These are phyloP conservation scores for Sporothrix globosa DNA, from an alignment of 2,329 filamentous ascomycete species.

Conservation along the genomic window DNA sequence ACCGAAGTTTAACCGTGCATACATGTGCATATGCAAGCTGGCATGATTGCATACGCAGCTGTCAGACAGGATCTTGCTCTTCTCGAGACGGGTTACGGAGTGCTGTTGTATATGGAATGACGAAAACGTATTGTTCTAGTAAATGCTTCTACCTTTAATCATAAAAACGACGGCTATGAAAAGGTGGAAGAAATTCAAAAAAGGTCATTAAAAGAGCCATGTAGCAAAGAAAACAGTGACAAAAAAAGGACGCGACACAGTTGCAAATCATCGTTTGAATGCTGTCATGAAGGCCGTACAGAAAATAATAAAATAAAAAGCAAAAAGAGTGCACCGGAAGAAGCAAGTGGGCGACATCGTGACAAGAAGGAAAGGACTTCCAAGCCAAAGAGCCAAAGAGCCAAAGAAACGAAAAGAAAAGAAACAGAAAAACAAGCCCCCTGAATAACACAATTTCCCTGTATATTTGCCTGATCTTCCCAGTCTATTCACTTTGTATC, in stretches of 20 bases:
- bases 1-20: neutral
- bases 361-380: neutral
- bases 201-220: neutral
- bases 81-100: too few relatives aligned
- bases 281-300: slow-evolving; percentile 14
- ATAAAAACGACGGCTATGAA: neutral
- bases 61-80: too few relatives aligned
- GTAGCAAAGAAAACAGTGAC: neutral
- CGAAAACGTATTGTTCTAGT: slow-evolving; percentile 1
- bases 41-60: neutral
- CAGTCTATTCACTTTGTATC: neutral
- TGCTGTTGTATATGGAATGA: too few relatives aligned
- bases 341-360: neutral
- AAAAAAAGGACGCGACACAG: too few relatives aligned
- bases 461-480: neutral
- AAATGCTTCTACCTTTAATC: neutral
- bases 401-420: too few relatives aligned
- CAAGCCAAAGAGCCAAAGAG: neutral
- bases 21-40: neutral
- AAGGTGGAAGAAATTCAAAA: neutral
- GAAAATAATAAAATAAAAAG: neutral
- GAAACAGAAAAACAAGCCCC: too few relatives aligned
- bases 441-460: neutral
- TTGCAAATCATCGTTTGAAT: neutral
- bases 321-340: neutral